phyloP scores from a whole-genome alignment of 495 filamentous ascomycete species.

The Cudoniella acicularis region DNA sequence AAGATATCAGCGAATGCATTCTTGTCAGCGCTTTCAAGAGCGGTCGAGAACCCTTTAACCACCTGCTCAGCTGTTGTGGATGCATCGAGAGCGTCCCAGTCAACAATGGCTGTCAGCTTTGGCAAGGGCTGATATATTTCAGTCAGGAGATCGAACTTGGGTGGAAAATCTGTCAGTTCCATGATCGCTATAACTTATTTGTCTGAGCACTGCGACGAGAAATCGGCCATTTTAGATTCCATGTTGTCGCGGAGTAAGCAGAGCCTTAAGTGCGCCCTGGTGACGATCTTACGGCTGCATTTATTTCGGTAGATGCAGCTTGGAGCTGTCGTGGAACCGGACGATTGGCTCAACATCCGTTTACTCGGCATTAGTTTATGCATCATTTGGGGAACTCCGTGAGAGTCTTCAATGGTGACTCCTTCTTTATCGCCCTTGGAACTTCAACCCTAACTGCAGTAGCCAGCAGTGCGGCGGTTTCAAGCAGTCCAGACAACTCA shows the following conservation, averaged over 20 bases:
- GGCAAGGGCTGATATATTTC: conserved; percentile 23
- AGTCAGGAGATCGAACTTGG: conserved; percentile 22
- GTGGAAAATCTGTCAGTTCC: conserved; percentile 18
- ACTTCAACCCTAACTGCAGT: too few relatives aligned
- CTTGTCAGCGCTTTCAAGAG: conserved; percentile 19
- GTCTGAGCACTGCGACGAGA: neutral
- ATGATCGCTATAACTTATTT: conserved; percentile 16
- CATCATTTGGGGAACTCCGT: too few relatives aligned
- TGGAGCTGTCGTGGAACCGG: too few relatives aligned
- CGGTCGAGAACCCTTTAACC: conserved; percentile 21
- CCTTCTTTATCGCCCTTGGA: too few relatives aligned
- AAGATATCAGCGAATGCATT: conserved; percentile 21
- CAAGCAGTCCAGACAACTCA: too few relatives aligned
- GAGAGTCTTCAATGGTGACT: too few relatives aligned
- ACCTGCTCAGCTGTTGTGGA: conserved; percentile 8
- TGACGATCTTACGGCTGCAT: too few relatives aligned
- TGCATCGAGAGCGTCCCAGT: conserved; percentile 16
- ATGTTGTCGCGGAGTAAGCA: neutral
- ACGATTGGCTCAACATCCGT: too few relatives aligned
- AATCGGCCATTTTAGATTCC: neutral
- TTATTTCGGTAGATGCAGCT: too few relatives aligned
- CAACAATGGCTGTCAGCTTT: conserved; percentile 8
- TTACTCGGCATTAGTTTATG: too few relatives aligned
- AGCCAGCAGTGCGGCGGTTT: too few relatives aligned
- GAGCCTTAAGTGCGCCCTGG: neutral